Percentiles rank a stretch among this genome's conserved stretches.
These are phyloP conservation scores for Colletotrichum nymphaeae DNA, from an alignment of 2,329 filamentous ascomycete genomes.

Conservation along the genomic window DNA sequence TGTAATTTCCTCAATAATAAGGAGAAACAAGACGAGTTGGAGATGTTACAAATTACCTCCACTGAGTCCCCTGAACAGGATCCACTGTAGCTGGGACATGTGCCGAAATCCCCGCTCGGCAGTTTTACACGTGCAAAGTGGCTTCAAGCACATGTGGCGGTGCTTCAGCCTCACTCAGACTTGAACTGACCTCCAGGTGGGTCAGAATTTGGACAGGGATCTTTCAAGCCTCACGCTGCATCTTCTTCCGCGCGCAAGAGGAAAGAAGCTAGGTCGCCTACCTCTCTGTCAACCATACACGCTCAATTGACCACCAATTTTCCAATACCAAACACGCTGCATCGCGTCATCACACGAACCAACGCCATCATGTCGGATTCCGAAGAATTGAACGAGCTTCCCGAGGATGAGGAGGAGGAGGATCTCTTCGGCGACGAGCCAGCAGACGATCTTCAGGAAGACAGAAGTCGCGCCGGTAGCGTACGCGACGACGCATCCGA, in stretches of 20 bases:
- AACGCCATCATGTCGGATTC: conserved; percentile 63
- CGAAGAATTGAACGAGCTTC: conserved; percentile 62
- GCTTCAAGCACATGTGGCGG: conserved; percentile 14
- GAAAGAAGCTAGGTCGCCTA: conserved; percentile 6
- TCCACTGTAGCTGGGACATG: background rate
- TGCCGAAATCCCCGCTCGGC: background rate
- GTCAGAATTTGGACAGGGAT: conserved; percentile 27
- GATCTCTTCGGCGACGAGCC: conserved; percentile 71
- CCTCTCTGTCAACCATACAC: background rate
- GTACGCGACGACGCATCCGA: conserved; percentile 71
- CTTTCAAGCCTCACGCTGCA: conserved; percentile 26
- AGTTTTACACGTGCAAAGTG: background rate
- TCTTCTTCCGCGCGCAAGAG: background rate
- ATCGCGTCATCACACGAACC: background rate
- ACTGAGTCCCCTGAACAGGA: background rate
- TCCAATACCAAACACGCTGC: background rate
- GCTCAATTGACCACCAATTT: background rate
- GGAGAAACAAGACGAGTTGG: background rate
- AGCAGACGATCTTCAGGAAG: conserved; percentile 71
- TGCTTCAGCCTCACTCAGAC: conserved; percentile 24
- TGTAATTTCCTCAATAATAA: background rate
- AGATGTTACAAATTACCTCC: background rate
- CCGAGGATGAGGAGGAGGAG: conserved; percentile 67
- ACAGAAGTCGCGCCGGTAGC: conserved; percentile 65
- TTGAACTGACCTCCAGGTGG: conserved; percentile 14